Base-by-base conservation (phyloP, 371 early-diverging fungal genomes). In the Batkoa obscura region DNA sequence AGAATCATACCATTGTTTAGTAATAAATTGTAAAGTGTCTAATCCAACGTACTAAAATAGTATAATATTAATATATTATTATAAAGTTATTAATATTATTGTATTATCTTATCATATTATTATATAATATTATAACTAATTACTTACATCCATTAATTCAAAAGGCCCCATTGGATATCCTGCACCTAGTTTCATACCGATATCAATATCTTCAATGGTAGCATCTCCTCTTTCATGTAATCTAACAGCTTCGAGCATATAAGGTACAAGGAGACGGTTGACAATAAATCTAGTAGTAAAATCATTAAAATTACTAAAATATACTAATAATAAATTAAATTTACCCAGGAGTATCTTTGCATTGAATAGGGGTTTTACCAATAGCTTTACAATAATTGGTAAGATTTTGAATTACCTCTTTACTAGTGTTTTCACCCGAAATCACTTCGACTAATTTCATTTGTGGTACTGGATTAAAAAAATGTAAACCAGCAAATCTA, bases 121-220 rank as follows among this genome's bases (percentile, higher is more conserved):
- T 23, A 23, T 23, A 23, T 23, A 23, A 23, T 23, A 23, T 23
- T 23, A 23, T 23, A 23, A 23, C 23, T 47, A 47, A 4, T 9
- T 17, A 70, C 84, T 62, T 72, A 83, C 82, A 66, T 94, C 96
- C 50, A 82, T 76, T 38, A 94, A 76, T 71, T 92, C 90, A 60
- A 94, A 83, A 13, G 96, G 94, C 15, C 96, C 96, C 94, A 96
- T 94, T 2, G 94, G 96, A 77, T 92, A 92, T 36, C 94, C 97
- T 47, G 94, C 93, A 57, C 97, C 97, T 48, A 94, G 80, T 69
- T 93, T 94, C 97, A 96, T 96, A 37, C 93, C 94, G 33, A 78
- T 81, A 64, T 96, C 97, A 43, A 96, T 81, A 64, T 96, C 97
- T 62, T 81, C 69, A 49, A 80, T 70, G 23, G 79, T 71, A 1